A percentile compares a stretch with the other conserved stretches of the same genome.
phyloP scores from a whole-genome alignment of 371 early-diverging fungal genomes.

The Parasitella parasitica region DNA sequence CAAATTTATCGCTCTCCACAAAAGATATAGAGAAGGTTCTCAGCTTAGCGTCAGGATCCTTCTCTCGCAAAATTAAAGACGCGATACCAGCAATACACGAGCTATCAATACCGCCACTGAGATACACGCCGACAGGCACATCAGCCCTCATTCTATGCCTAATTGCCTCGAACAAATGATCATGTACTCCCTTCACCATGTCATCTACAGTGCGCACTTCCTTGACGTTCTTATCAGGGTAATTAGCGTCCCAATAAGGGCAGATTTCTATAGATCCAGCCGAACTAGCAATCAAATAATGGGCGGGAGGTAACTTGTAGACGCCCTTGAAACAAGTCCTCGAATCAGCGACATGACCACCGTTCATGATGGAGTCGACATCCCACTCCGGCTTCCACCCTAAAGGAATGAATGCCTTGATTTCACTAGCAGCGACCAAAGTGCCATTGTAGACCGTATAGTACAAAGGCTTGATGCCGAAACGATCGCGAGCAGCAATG shows the following conservation, averaged over 20 bases:
- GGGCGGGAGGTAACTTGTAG: conserved; percentile 24
- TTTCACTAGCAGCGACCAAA: conserved; percentile 23
- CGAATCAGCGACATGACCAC: conserved; percentile 6
- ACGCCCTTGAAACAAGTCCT: conserved; percentile 26
- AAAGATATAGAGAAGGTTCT: conserved; percentile 23
- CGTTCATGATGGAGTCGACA: conserved; percentile 17
- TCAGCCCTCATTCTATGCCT: conserved; percentile 22
- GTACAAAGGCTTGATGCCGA: conserved; percentile 26
- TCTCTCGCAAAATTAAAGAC: conserved; percentile 12
- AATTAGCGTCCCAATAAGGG: conserved; percentile 29
- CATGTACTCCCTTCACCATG: conserved; percentile 27
- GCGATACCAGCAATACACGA: conserved; percentile 10
- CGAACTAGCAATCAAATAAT: conserved; percentile 1
- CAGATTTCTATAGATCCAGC: conserved; percentile 11
- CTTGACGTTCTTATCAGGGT: conserved; percentile 18
- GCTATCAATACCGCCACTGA: conserved; percentile 29
- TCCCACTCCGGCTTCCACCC: conserved; percentile 27
- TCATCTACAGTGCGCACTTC: conserved; percentile 24
- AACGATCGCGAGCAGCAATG: conserved; percentile 24
- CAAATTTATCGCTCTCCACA: conserved; percentile 9
- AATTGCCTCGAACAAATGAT: conserved; percentile 21
- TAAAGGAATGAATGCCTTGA: conserved; percentile 25
- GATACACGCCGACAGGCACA: conserved; percentile 23
- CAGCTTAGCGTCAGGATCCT: conserved; percentile 17
- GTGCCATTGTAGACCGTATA: conserved; percentile 22